These are phyloP conservation scores for Leucoagaricus sp. DNA, from an alignment of 1,284 basidiomycete genomes.

Conservation along the genomic window DNA sequence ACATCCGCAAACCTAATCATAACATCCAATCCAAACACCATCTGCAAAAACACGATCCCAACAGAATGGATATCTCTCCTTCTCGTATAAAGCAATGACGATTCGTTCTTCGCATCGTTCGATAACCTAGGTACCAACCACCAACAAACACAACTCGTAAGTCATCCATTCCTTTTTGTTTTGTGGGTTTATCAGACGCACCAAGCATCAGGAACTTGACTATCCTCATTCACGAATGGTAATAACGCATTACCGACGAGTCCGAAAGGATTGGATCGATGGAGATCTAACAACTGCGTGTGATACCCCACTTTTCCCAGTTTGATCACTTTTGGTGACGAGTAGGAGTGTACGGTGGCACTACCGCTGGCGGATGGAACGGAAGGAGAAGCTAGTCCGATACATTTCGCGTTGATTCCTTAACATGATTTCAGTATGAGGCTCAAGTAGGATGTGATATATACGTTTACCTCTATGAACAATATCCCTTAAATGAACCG, in stretches of 20 bases:
- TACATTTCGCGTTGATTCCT: conserved; percentile 58
- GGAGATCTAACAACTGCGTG: conserved; percentile 66
- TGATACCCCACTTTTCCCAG: conserved; percentile 65
- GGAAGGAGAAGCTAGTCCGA: conserved; percentile 54
- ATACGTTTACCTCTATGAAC: conserved; percentile 58
- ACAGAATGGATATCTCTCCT: conserved; percentile 75
- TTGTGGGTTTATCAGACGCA: no score
- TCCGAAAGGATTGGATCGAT: conserved; percentile 73
- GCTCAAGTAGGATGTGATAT: neutral
- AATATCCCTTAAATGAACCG: conserved; percentile 60
- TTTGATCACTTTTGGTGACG: conserved; percentile 59
- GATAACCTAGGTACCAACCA: conserved; percentile 44
- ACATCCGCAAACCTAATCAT: conserved; percentile 46
- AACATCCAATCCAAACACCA: conserved; percentile 73
- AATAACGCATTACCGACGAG: conserved; percentile 33
- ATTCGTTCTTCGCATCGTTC: conserved; percentile 67
- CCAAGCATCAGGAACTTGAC: conserved; percentile 63
- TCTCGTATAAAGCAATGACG: conserved; percentile 67
- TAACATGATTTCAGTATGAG: neutral
- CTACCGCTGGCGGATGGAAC: conserved; percentile 27
- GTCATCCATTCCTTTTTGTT: neutral
- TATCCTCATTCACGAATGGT: conserved; percentile 35
- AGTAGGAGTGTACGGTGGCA: conserved; percentile 17
- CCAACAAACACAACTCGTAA: conserved; percentile 11
- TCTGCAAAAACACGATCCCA: conserved; percentile 74